Conservation (phyloP, 306 rosid species). For the Spatholobus suberectus region DNA sequence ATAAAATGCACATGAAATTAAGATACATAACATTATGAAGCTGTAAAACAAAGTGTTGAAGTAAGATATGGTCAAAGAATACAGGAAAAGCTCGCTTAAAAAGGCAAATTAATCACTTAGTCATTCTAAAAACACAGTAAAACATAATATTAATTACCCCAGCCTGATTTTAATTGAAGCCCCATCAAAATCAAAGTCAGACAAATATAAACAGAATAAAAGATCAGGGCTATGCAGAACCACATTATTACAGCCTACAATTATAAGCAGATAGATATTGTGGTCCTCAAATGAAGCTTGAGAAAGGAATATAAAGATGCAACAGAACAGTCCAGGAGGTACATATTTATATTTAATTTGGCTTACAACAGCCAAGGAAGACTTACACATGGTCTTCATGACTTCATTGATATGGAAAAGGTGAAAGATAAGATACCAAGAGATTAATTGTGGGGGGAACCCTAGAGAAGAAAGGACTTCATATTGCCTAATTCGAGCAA, state of each 20-base stretch:
- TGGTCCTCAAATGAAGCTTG: constrained; percentile 31
- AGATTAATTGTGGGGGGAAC: neutral
- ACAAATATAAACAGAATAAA: constrained; percentile 19
- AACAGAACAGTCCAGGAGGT: constrained; percentile 1
- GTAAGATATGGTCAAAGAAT: constrained; percentile 23
- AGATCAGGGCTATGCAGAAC: constrained; percentile 33
- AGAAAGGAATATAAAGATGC: constrained; percentile 35
- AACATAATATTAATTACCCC: constrained; percentile 14
- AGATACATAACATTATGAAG: constrained; percentile 33
- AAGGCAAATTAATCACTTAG: constrained; percentile 13
- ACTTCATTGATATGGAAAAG: neutral
- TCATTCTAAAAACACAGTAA: constrained; percentile 19
- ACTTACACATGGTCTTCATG: neutral
- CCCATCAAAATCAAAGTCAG: constrained; percentile 6
- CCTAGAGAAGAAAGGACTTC: neutral
- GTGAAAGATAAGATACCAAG: neutral
- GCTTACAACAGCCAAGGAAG: constrained; percentile 4
- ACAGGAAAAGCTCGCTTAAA: constrained; percentile 13
- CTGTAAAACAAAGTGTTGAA: constrained; percentile 13
- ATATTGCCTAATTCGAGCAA: neutral
- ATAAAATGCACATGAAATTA: constrained; percentile 39
- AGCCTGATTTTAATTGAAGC: constrained; percentile 12
- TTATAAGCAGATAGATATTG: constrained; percentile 26
- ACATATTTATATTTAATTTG: constrained; percentile 24
- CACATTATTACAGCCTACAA: constrained; percentile 22